These are phyloP conservation scores for Alternaria hordeiaustralica DNA, from an alignment of 2,329 filamentous ascomycete species.

Conservation along the genomic window DNA sequence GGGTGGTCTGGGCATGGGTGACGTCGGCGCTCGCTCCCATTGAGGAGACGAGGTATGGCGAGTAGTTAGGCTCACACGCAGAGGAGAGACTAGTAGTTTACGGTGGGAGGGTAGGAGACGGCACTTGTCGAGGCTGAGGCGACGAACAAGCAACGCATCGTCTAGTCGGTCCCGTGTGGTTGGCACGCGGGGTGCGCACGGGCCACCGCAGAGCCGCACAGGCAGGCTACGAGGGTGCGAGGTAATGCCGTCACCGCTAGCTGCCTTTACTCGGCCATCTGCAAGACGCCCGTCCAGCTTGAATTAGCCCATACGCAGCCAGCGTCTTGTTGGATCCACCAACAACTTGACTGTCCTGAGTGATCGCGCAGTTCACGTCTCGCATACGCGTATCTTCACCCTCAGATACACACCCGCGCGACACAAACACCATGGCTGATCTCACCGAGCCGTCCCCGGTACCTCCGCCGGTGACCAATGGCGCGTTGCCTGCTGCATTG, in stretches of 20 bases:
- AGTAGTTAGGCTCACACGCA: background rate
- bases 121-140: background rate
- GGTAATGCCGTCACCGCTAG: conserved; percentile 12
- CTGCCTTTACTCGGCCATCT: conserved; percentile 1
- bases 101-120: background rate
- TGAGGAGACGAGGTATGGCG: background rate
- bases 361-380: background rate
- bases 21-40: conserved; percentile 29
- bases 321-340: background rate
- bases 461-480: conserved; percentile 27
- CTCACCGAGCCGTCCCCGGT: conserved; percentile 6
- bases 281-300: background rate
- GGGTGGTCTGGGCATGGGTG: conserved; percentile 40
- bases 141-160: background rate
- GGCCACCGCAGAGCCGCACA: background rate
- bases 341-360: background rate
- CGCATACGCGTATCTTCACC: background rate
- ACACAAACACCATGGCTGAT: conserved; percentile 28
- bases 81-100: background rate
- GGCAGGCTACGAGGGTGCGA: background rate
- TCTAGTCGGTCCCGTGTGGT: background rate
- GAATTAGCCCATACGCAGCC: background rate
- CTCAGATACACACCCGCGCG: background rate
- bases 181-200: background rate
- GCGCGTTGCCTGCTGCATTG: conserved; percentile 35